A percentile compares a stretch with the other conserved stretches of the same genome.
These are phyloP conservation scores for Hymenoscyphus scutula DNA, from an alignment of 2,329 filamentous ascomycete genomes.

Conservation along the genomic window DNA sequence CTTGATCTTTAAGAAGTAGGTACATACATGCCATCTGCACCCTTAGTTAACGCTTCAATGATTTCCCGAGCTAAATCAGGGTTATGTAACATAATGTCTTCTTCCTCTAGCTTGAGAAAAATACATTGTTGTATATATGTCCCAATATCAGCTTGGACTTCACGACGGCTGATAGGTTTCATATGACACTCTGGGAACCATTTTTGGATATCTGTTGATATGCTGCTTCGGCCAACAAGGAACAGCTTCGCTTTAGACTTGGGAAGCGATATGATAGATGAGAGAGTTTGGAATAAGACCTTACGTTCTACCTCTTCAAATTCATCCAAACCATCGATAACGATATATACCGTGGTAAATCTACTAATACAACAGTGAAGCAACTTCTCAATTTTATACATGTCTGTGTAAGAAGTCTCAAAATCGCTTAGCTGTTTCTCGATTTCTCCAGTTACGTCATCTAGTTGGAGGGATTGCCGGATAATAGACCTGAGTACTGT, in stretches of 20 bases:
- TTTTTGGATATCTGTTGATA: neutral
- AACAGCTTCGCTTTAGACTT: neutral
- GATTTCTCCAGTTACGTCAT: no score
- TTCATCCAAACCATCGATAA: conserved; percentile 1
- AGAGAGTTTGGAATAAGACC: neutral
- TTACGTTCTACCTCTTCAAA: neutral
- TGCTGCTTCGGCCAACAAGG: neutral
- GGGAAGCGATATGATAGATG: neutral
- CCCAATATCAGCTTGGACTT: neutral
- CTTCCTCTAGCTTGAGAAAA: neutral
- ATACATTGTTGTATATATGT: neutral
- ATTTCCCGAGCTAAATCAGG: conserved; percentile 27
- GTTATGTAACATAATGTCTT: conserved; percentile 17
- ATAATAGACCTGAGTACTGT: no score
- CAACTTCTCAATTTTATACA: no score
- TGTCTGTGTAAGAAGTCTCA: no score
- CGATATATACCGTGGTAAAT: neutral
- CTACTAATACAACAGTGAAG: neutral
- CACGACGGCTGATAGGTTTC: neutral
- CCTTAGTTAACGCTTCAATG: conserved; percentile 29
- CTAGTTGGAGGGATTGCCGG: no score
- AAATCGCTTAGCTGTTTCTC: no score
- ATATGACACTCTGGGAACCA: neutral
- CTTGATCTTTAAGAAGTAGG: conserved; percentile 7
- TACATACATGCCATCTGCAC: conserved; percentile 40